Conservation (phyloP, 2,329 filamentous ascomycete species). For the Zalaria sp. region DNA sequence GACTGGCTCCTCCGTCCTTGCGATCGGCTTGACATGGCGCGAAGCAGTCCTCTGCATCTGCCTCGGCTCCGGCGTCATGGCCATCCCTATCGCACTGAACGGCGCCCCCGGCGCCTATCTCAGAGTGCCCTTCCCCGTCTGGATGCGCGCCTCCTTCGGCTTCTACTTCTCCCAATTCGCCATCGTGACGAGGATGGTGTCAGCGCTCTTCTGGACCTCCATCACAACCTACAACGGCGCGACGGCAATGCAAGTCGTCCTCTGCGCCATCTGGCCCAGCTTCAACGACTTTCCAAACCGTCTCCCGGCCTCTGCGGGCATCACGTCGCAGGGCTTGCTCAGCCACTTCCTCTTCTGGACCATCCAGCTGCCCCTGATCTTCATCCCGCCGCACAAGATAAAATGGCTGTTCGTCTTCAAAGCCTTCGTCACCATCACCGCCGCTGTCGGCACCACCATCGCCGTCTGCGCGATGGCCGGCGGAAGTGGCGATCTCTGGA, state of each 20-base stretch:
- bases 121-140: slow-evolving; percentile 42
- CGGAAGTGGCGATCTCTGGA: slow-evolving; percentile 16
- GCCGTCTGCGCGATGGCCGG: slow-evolving; percentile 10
- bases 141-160: slow-evolving; percentile 41
- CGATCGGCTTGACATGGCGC: slow-evolving; percentile 38
- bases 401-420: slow-evolving; percentile 36
- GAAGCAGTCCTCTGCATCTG: slow-evolving; percentile 40
- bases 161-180: slow-evolving; percentile 43
- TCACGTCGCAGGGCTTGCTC: slow-evolving; percentile 42
- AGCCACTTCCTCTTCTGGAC: slow-evolving; percentile 45
- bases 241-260: slow-evolving; percentile 35
- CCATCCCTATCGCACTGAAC: slow-evolving; percentile 44
- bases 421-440: slow-evolving; percentile 15
- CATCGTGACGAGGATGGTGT: slow-evolving; percentile 38
- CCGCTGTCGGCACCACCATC: slow-evolving; percentile 2
- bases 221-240: slow-evolving; percentile 52
- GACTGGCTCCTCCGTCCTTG: slow-evolving; percentile 29
- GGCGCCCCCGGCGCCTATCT: slow-evolving; percentile 35
- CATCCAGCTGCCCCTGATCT: slow-evolving; percentile 38
- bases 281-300: slow-evolving; percentile 39
- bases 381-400: slow-evolving; percentile 42
- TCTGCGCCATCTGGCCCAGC: slow-evolving; percentile 44
- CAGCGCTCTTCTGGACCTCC: slow-evolving; percentile 49
- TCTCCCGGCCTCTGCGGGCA: slow-evolving; percentile 36
- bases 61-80: slow-evolving; percentile 36